A percentile compares a stretch with the other conserved stretches of the same genome.
These are phyloP conservation scores for Lenzites betulinus DNA, from an alignment of 768 basidiomycete genomes.

Conservation along the genomic window DNA sequence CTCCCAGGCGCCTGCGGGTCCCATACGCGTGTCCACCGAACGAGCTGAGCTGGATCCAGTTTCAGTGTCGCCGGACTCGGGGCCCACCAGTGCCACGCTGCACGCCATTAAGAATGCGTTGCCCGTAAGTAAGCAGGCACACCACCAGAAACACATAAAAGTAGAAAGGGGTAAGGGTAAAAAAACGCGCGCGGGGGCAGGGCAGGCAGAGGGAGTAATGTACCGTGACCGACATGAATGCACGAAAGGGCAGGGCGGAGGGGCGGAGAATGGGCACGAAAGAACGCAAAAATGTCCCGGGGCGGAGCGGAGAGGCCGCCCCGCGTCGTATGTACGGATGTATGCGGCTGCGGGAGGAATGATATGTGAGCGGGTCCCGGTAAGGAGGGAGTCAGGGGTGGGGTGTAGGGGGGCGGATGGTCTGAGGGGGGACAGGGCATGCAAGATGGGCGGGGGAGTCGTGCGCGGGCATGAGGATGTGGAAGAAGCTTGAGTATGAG, in stretches of 20 bases:
- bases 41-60: too few species aligned
- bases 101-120: too few species aligned
- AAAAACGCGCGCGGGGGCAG: background rate
- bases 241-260: background rate
- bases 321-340: too few species aligned
- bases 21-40: too few species aligned
- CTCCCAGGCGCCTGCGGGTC: too few species aligned
- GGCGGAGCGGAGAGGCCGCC: background rate
- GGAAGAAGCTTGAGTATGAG: background rate
- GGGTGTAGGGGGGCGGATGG: background rate
- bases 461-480: background rate
- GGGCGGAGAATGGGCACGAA: background rate
- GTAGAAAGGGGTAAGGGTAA: background rate
- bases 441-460: background rate
- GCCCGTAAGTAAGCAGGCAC: too few species aligned
- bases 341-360: background rate
- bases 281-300: constrained; percentile 6
- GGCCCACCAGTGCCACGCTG: too few species aligned
- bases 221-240: background rate
- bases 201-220: background rate
- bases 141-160: background rate
- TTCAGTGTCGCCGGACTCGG: background rate
- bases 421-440: background rate
- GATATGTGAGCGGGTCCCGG: background rate
- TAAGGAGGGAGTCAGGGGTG: background rate